Evolutionary conservation across 768 basidiomycete species (phyloP).

Genomic region (Podaxis pistillaris): DNA sequence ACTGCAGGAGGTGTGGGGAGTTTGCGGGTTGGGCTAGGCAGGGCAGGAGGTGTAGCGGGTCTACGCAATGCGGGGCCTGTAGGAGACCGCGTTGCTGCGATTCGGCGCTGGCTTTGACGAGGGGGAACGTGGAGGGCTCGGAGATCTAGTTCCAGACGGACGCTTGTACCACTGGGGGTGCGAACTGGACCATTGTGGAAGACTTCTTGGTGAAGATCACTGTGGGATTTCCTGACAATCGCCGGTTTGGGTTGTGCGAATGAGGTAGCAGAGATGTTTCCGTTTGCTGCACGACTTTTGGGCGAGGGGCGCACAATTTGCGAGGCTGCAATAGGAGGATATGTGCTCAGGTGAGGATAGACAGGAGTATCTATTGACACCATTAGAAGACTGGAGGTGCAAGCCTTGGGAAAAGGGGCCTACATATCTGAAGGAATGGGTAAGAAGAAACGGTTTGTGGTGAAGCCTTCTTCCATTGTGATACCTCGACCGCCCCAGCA

Average conservation of each 20-base stretch:
- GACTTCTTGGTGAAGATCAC: constrained; percentile 9
- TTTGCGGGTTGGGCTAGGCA: constrained; percentile 1
- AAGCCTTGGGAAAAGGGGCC: background rate
- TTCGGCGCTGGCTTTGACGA: background rate
- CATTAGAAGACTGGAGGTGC: background rate
- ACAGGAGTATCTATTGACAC: constrained; percentile 3
- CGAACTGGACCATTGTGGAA: background rate
- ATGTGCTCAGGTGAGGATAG: constrained; percentile 1
- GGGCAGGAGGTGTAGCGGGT: constrained; percentile 2
- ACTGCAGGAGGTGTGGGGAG: background rate
- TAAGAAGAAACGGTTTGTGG: background rate
- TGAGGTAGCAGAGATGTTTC: background rate
- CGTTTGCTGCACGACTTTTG: background rate
- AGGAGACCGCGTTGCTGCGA: constrained; percentile 7
- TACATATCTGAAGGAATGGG: constrained; percentile 11
- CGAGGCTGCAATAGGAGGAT: background rate
- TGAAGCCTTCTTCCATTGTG: background rate
- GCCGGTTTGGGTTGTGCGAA: background rate
- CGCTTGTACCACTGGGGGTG: background rate
- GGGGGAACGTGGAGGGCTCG: background rate
- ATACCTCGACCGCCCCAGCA: background rate
- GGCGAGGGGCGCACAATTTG: background rate
- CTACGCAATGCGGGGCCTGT: constrained; percentile 8
- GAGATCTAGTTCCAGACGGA: background rate
- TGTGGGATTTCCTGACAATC: background rate